A percentile compares a stretch with the other conserved stretches of the same genome.
Conservation (phyloP, 768 basidiomycete genomes). For the Tephrocybe sp. region DNA sequence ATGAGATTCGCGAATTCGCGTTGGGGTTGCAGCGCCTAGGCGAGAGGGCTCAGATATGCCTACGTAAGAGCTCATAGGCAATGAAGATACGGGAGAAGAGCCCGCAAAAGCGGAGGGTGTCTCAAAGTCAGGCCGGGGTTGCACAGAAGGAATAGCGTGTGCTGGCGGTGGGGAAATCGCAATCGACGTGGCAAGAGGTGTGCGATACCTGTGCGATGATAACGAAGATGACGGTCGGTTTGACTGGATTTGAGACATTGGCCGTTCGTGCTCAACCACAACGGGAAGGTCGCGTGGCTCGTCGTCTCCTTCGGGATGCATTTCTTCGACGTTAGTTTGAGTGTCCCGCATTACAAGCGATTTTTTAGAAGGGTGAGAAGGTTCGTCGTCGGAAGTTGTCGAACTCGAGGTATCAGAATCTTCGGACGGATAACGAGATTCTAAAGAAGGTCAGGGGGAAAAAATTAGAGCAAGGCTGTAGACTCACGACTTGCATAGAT, state of each 20-base stretch:
- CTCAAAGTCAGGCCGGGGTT: constrained; percentile 70
- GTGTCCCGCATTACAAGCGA: constrained; percentile 19
- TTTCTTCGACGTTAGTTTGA: constrained; percentile 12
- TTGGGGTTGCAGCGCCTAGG: constrained; percentile 34
- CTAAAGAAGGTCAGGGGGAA: constrained; percentile 23
- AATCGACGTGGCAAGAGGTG: constrained; percentile 65
- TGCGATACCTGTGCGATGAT: constrained; percentile 76
- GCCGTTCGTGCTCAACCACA: constrained; percentile 21
- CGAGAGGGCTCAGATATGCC: constrained; percentile 40
- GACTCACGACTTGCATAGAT: constrained; percentile 62
- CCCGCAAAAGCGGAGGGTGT: constrained; percentile 72
- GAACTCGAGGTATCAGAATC: constrained; percentile 67
- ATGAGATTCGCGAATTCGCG: constrained; percentile 28
- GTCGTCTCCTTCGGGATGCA: constrained; percentile 47
- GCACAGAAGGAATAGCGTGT: constrained; percentile 54
- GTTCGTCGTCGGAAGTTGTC: constrained; percentile 42
- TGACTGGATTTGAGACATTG: constrained; percentile 37
- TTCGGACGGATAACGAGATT: constrained; percentile 44
- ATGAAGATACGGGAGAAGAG: constrained; percentile 35
- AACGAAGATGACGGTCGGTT: constrained; percentile 73
- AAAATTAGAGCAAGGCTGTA: background rate
- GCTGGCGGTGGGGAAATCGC: constrained; percentile 54
- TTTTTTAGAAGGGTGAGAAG: constrained; percentile 16
- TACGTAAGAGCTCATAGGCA: constrained; percentile 34
- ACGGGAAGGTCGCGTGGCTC: constrained; percentile 43